Base-by-base conservation (phyloP, 805 yeast species). In the Dipodascus geniculatus region DNA sequence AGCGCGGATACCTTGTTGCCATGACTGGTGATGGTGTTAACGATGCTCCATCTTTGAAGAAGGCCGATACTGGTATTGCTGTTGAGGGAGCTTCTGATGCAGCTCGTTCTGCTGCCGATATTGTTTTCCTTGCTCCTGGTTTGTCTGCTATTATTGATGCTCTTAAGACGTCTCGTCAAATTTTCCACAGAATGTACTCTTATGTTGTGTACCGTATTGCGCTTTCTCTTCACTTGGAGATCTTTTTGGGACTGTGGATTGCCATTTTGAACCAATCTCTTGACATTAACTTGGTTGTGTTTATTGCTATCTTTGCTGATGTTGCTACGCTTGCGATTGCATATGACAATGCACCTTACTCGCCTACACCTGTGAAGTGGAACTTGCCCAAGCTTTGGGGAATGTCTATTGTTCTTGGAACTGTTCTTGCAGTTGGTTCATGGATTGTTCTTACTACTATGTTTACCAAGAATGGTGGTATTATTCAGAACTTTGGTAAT, bases 111-210 rank as follows among this genome's bases (percentile, higher is more conserved):
- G 74, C 74, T 57, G 76, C 74, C 51, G 74, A 68, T 60, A 71
- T 71, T 58, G 74, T 73, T 51, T 73, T 74, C 63, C 64, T 77
- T 57, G 82, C 82, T 56, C 82, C 82, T 53, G 82, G 82, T 74
- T 73, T 77, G 63, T 76, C 81, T 65, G 81, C 82, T 55, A 77
- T 77, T 61, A 77, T 78, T 66, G 82, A 77, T 68, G 81, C 82
- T 57, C 68, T 77, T 35, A 89, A 89, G 83, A 88, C 96, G 67
- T 87, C 96, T 60, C 81, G 96, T 76, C 95, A 87, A 76, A 87
- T 87, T 83, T 87, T 87, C 95, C 96, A 89, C 90, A 85, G 96
- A 80, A 89, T 89, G 96, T 88, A 89, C 82, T 81, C 96, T 65
- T 89, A 89, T 75, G 96, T 89, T 76, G 96, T 88, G 67, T 89